Evolutionary conservation across 164 flowering plant genomes (phyloP).

Genomic region (Stephania japonica): DNA sequence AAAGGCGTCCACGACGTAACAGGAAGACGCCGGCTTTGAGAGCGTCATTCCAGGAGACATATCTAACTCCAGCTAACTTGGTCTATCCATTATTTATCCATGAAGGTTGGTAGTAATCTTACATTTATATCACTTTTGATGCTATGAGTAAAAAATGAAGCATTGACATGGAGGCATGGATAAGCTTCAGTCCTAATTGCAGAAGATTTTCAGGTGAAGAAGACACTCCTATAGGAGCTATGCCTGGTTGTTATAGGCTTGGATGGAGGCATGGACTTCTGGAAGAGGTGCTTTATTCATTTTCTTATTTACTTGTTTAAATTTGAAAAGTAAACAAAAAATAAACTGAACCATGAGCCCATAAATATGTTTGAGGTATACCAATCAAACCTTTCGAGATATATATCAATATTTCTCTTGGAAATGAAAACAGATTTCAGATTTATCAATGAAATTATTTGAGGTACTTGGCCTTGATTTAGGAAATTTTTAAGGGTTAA

Average conservation of each 20-base stretch:
- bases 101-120: conserved; percentile 59
- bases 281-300: conserved; percentile 57
- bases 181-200: conserved; percentile 12
- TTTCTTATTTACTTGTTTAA: background rate
- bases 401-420: too few relatives aligned
- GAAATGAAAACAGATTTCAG: too few relatives aligned
- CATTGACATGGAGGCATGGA: background rate
- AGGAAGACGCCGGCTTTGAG: conserved; percentile 66
- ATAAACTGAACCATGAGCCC: background rate
- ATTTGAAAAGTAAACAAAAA: too few relatives aligned
- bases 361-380: background rate
- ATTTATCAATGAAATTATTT: too few relatives aligned
- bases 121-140: too few relatives aligned
- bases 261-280: conserved; percentile 99
- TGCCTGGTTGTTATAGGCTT: conserved; percentile 98
- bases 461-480: background rate
- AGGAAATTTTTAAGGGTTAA: background rate
- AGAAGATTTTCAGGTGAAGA: conserved; percentile 62
- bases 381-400: background rate
- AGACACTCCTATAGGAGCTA: conserved; percentile 96
- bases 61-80: conserved; percentile 71
- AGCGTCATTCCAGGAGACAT: conserved; percentile 89
- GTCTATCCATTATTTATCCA: conserved; percentile 95
- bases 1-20: conserved; percentile 81
- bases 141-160: too few relatives aligned